phyloP scores from a whole-genome alignment of 805 yeast genomes.

The Ogataea zsoltii region DNA sequence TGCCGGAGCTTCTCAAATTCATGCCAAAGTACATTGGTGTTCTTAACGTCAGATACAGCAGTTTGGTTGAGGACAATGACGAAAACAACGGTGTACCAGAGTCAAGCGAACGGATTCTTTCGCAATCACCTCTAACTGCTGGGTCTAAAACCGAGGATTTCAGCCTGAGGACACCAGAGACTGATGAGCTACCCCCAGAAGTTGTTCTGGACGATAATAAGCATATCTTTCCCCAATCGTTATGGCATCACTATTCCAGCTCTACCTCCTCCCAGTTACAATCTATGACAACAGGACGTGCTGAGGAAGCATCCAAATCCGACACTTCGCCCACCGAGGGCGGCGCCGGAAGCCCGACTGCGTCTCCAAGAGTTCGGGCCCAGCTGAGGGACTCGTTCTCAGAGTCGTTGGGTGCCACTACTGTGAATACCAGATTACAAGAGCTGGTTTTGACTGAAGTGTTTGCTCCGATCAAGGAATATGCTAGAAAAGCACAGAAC shows the following conservation, averaged over 20 bases:
- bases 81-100: conserved; percentile 10
- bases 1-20: conserved; percentile 73
- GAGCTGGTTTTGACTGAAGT: conserved; percentile 74
- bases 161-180: background rate
- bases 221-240: conserved; percentile 84
- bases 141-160: background rate
- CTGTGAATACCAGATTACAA: conserved; percentile 67
- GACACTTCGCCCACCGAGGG: no score
- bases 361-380: conserved; percentile 18
- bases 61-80: conserved; percentile 31
- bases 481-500: conserved; percentile 27
- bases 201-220: conserved; percentile 90
- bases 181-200: conserved; percentile 54
- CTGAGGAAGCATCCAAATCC: background rate
- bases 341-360: conserved; percentile 10
- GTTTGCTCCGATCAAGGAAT: conserved; percentile 52
- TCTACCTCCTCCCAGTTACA: conserved; percentile 40
- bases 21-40: conserved; percentile 97
- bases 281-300: conserved; percentile 14
- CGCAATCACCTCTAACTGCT: background rate
- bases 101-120: background rate
- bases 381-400: conserved; percentile 14
- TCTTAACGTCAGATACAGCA: conserved; percentile 79
- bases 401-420: conserved; percentile 55
- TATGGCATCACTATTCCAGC: conserved; percentile 60